Conservation (phyloP, 768 basidiomycete species). For the Punctularia strigosozonata region DNA sequence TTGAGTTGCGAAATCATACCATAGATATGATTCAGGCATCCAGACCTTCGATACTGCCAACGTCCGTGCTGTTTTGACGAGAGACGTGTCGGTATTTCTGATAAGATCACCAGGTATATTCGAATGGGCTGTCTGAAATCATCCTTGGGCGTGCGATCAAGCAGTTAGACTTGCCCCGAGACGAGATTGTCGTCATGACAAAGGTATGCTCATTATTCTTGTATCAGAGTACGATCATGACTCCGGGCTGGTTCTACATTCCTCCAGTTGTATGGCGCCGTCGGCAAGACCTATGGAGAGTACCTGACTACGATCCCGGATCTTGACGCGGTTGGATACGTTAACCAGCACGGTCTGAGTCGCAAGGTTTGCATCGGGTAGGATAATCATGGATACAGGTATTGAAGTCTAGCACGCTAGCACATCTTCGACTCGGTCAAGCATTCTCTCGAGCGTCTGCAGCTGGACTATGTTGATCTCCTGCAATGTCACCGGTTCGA, state of each 20-base stretch:
- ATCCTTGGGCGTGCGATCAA: constrained; percentile 32
- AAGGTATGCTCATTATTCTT: constrained; percentile 17
- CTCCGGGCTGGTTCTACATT: neutral
- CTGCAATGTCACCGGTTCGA: constrained; percentile 37
- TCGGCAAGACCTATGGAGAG: constrained; percentile 3
- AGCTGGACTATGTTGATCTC: constrained; percentile 25
- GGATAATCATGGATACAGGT: neutral
- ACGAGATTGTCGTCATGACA: constrained; percentile 30
- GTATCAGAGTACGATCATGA: neutral
- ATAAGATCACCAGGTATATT: constrained; percentile 16
- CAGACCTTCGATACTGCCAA: constrained; percentile 27
- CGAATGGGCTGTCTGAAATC: constrained; percentile 26
- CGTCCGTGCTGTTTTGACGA: constrained; percentile 2
- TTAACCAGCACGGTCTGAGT: constrained; percentile 14
- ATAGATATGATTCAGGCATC: constrained; percentile 20
- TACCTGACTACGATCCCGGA: neutral
- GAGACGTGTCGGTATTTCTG: constrained; percentile 1
- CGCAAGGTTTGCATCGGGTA: constrained; percentile 20
- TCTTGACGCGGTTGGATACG: constrained; percentile 9
- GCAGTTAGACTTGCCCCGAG: constrained; percentile 23
- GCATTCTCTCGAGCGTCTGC: constrained; percentile 22
- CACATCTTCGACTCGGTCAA: constrained; percentile 28
- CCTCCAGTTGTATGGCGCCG: constrained; percentile 1
- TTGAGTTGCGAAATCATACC: neutral
- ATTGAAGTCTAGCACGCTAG: constrained; percentile 7